phyloP scores from a whole-genome alignment of 306 rosid genomes.

The Geum urbanum region DNA sequence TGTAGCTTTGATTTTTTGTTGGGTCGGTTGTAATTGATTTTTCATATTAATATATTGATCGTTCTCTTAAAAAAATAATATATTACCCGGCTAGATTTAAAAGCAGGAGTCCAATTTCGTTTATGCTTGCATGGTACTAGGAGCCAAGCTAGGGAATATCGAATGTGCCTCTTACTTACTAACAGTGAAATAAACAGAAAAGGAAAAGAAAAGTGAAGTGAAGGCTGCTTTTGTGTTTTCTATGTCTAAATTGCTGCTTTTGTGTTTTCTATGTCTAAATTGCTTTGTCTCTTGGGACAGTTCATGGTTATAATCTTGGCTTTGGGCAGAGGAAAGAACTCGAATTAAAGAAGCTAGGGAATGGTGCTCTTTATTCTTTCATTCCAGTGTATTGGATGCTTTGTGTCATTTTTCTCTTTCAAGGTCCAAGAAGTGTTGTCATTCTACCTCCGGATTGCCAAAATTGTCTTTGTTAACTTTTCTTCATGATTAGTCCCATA shows the following conservation, averaged over 20 bases:
- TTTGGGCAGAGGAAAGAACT: neutral
- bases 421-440: slow-evolving; percentile 9
- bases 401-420: slow-evolving; percentile 23
- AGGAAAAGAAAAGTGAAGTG: neutral
- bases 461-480: slow-evolving; percentile 7
- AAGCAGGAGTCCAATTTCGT: too few species aligned
- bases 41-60: too few species aligned
- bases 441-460: slow-evolving; percentile 43
- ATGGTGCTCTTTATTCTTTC: neutral
- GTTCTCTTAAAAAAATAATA: too few species aligned
- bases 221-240: neutral
- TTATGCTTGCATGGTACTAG: neutral
- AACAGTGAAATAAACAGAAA: neutral
- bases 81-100: neutral
- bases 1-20: too few species aligned
- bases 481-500: slow-evolving; percentile 1
- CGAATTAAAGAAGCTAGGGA: neutral
- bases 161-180: neutral
- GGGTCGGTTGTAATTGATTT: too few species aligned
- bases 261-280: neutral
- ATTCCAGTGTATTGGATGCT: neutral
- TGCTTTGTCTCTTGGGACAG: neutral
- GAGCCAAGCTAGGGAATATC: neutral
- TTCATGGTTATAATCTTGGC: neutral
- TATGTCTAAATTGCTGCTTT: neutral